Conservation (phyloP, 495 filamentous ascomycete genomes). For the Aspergillus steynii region DNA sequence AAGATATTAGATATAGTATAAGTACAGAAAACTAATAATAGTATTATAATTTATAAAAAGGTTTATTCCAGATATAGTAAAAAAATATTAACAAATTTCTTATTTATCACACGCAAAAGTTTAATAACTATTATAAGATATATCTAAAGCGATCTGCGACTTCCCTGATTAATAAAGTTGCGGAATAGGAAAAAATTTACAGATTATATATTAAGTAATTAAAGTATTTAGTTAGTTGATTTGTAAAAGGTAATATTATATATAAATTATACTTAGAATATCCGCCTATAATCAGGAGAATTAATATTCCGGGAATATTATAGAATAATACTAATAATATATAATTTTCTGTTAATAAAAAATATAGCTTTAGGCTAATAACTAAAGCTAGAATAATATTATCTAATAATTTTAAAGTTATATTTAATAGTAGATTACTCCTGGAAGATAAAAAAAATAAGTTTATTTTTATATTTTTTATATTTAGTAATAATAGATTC, state of each 20-base stretch:
- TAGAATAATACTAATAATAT: constrained; percentile 1
- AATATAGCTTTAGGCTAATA: constrained; percentile 1
- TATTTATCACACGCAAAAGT: background rate
- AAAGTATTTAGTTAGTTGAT: background rate
- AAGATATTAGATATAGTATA: constrained; percentile 3
- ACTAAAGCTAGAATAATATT: background rate
- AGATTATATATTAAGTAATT: constrained; percentile 1
- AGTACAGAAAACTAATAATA: constrained; percentile 1
- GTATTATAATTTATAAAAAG: constrained; percentile 1
- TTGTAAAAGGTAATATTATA: background rate
- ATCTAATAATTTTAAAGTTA: background rate
- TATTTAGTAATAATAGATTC: background rate
- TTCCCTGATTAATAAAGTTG: constrained; percentile 4
- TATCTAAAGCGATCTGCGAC: background rate
- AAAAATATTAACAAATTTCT: constrained; percentile 1
- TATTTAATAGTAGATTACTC: background rate
- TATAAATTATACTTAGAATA: background rate
- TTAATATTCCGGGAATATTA: constrained; percentile 2
- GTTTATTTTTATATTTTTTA: constrained; percentile 3
- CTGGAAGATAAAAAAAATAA: constrained; percentile 8
- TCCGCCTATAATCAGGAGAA: background rate
- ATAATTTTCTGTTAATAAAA: constrained; percentile 1
- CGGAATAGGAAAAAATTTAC: constrained; percentile 1
- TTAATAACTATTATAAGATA: background rate
- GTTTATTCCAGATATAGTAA: background rate